Evolutionary conservation across 108 stramenopile species (phyloP).

Genomic region (Fragilaria radians): DNA sequence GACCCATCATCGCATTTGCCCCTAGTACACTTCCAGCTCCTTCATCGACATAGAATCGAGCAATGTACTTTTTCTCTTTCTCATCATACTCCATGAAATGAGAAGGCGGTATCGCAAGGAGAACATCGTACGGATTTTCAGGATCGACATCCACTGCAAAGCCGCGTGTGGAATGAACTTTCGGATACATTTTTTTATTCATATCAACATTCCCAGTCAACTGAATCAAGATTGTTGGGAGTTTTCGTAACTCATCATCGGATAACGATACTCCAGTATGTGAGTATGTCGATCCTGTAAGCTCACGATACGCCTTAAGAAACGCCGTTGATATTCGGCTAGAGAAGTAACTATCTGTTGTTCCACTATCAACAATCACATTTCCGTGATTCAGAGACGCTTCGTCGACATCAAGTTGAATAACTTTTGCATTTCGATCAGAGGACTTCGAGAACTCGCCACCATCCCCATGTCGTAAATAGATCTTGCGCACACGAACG

Average conservation of each 20-base stretch:
- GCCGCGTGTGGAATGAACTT: constrained; percentile 28
- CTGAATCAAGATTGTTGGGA: constrained; percentile 85
- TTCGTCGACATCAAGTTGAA: constrained; percentile 20
- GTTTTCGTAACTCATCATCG: constrained; percentile 37
- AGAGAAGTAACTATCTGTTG: constrained; percentile 94
- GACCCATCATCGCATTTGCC: constrained; percentile 93
- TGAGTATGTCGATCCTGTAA: constrained; percentile 45
- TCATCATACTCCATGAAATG: constrained; percentile 77
- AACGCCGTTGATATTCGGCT: constrained; percentile 42
- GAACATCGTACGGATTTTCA: constrained; percentile 49
- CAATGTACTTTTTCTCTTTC: constrained; percentile 36
- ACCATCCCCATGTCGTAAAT: constrained; percentile 42
- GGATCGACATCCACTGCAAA: constrained; percentile 49
- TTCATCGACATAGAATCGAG: constrained; percentile 80
- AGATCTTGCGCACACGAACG: constrained; percentile 59
- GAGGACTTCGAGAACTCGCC: constrained; percentile 8
- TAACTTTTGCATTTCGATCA: constrained; percentile 16
- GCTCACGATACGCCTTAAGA: constrained; percentile 39
- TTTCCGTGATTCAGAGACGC: constrained; percentile 55
- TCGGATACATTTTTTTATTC: constrained; percentile 11
- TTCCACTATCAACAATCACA: constrained; percentile 95
- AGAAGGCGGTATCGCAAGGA: constrained; percentile 69
- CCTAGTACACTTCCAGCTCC: constrained; percentile 80
- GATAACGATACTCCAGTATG: constrained; percentile 37
- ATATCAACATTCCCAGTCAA: constrained; percentile 34